These are phyloP conservation scores for Trichoderma parareesei DNA, from an alignment of 495 filamentous ascomycete species.

Conservation along the genomic window DNA sequence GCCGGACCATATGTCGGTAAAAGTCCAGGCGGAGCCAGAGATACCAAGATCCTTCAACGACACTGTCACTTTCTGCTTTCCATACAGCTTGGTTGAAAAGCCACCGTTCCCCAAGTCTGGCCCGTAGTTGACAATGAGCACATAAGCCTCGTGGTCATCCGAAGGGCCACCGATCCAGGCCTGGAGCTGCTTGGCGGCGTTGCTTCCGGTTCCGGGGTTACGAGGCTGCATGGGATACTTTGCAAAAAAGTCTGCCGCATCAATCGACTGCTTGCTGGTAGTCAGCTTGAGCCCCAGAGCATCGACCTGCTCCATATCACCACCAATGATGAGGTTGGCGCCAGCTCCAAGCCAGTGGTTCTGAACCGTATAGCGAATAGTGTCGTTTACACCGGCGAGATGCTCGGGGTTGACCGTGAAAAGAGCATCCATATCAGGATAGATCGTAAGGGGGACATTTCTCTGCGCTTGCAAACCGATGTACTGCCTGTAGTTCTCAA, in stretches of 20 bases:
- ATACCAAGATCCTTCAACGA: constrained; percentile 22
- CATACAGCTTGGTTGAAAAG: constrained; percentile 17
- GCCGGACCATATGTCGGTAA: constrained; percentile 19
- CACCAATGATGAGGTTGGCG: constrained; percentile 25
- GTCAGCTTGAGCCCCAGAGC: constrained; percentile 19
- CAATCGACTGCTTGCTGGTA: constrained; percentile 16
- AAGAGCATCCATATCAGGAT: constrained; percentile 26
- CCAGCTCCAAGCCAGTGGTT: constrained; percentile 27
- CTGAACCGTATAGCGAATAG: constrained; percentile 21
- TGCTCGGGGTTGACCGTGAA: constrained; percentile 22
- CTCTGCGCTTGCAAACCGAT: constrained; percentile 18
- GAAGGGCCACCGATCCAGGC: constrained; percentile 26
- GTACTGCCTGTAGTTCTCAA: constrained; percentile 28
- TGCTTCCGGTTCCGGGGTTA: constrained; percentile 21
- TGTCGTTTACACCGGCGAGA: constrained; percentile 23
- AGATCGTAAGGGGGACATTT: constrained; percentile 19
- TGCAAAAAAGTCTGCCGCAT: constrained; percentile 18
- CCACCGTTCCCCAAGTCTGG: constrained; percentile 22
- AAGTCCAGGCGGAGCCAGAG: constrained; percentile 15
- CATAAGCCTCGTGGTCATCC: constrained; percentile 16
- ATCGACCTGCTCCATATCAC: constrained; percentile 22
- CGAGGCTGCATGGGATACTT: constrained; percentile 25
- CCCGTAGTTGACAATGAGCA: constrained; percentile 24
- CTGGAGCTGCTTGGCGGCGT: constrained; percentile 22
- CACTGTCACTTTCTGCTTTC: constrained; percentile 18